Percentiles rank a stretch among this genome's conserved stretches.
phyloP scores from a whole-genome alignment of 2,329 filamentous ascomycete species.

The Ophiocordyceps unilateralis region DNA sequence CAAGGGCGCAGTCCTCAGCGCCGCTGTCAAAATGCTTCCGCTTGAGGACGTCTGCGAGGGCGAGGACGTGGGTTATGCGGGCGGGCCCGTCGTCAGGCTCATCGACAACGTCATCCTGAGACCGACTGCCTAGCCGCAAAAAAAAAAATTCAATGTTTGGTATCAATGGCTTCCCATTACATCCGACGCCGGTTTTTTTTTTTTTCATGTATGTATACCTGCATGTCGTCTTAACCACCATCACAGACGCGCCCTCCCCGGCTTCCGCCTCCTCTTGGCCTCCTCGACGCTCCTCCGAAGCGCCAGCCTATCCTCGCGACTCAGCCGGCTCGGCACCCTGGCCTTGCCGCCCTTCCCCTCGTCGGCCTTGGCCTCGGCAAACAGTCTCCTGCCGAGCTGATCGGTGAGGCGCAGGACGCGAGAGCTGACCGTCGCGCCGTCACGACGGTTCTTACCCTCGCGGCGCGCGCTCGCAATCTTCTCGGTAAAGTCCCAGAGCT shows the following conservation, averaged over 20 bases:
- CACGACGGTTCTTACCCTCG: conserved; percentile 91
- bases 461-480: conserved; percentile 65
- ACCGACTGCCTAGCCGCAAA: too few species aligned
- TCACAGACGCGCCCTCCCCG: conserved; percentile 30
- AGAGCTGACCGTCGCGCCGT: conserved; percentile 73
- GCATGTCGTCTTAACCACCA: neutral
- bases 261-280: conserved; percentile 27
- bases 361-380: conserved; percentile 32
- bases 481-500: conserved; percentile 83
- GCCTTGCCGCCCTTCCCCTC: conserved; percentile 18
- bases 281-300: conserved; percentile 26
- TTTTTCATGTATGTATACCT: neutral
- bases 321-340: conserved; percentile 25
- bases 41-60: conserved; percentile 51
- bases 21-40: conserved; percentile 77
- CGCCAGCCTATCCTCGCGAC: conserved; percentile 29
- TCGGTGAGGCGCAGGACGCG: conserved; percentile 68
- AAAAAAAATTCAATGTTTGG: too few species aligned
- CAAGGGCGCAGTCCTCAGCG: conserved; percentile 70
- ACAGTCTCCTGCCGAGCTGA: conserved; percentile 52
- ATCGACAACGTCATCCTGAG: conserved; percentile 84
- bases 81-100: conserved; percentile 61
- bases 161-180: too few species aligned
- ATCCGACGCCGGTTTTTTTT: neutral
- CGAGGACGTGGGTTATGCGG: conserved; percentile 59